Base-by-base conservation (phyloP, 768 basidiomycete genomes). In the Auricularia sp. region DNA sequence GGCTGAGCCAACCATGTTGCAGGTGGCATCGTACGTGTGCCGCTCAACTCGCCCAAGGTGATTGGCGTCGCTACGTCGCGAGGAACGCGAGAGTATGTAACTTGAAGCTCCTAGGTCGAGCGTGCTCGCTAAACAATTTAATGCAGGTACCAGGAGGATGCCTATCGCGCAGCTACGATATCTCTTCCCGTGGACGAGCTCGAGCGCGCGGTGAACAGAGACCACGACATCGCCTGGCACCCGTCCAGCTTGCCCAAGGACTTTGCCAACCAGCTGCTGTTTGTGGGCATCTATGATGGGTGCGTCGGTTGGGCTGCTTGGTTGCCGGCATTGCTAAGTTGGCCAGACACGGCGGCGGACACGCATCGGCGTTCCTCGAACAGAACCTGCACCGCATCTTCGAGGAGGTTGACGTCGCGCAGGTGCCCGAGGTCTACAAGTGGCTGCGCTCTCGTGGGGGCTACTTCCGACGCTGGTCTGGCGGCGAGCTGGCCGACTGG, bases 261-360 rank as follows among this genome's bases (percentile, higher is more conserved):
- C 5, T 77, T 92, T 24, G 81, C 90, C 1, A 77, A 84, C 35
- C 92, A 97, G 74, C 89, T 87, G 6, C 81, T 92, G 4, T 94
- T 91, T 69, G 84, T 93, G 44, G 94, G 94, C 36, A 87, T 97
- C 65, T 97, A 94, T 73, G 94, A 97, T 65, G 94, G 94, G 91
- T 91, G 70, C 65, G 82, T 73, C 62, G 36, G 39, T n/a, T 33
- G 3, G 51, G 4, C 44, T 36, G 13, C 34, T 29, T 29, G 29
- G 58, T 7, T 65, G 39, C 42, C 39, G 36, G 16, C 51, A 8
- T 58, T 35, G 10, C 45, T 51, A 36, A 24, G 21, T 59, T 18
- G 51, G 4, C n/a, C 65, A 94, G 92, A 7, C 94, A 97, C 71
- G 94, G 94, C 6, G 94, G 94, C 8, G 88, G 88, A n/a, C 88